Evolutionary conservation across 2,329 filamentous ascomycete species (phyloP).

Genomic region (Elsinoe perseae): DNA sequence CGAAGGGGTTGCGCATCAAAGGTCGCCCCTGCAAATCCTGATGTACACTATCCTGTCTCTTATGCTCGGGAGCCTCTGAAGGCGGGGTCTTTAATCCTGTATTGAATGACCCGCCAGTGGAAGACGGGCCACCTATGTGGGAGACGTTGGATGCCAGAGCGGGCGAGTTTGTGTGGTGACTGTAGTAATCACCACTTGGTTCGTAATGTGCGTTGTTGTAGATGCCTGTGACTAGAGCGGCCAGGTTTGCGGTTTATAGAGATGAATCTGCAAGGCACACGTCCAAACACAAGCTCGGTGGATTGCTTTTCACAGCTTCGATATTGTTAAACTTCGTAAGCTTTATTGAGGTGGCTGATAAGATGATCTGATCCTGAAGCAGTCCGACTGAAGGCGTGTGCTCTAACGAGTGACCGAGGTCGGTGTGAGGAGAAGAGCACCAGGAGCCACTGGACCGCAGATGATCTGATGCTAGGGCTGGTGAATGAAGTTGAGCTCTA

Average conservation of each 20-base stretch:
- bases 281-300: no score
- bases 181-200: neutral
- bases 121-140: constrained; percentile 48
- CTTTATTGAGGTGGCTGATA: neutral
- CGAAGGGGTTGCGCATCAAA: constrained; percentile 13
- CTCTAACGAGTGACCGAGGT: constrained; percentile 6
- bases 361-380: neutral
- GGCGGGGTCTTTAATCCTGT: constrained; percentile 69
- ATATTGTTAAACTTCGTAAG: neutral
- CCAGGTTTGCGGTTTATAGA: constrained; percentile 9
- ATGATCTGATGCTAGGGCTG: neutral
- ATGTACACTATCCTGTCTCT: constrained; percentile 22
- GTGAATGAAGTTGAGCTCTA: neutral
- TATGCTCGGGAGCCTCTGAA: constrained; percentile 50
- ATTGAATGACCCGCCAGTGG: constrained; percentile 40
- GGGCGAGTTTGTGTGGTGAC: constrained; percentile 9
- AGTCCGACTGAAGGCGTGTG: neutral
- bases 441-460: neutral
- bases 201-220: neutral
- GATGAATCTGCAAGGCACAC: neutral
- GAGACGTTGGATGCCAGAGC: constrained; percentile 23
- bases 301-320: neutral
- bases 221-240: neutral
- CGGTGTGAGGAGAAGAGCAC: neutral
- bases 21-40: constrained; percentile 16